A percentile compares a stretch with the other conserved stretches of the same genome.
These are phyloP conservation scores for Saturnispora hagleri DNA, from an alignment of 805 yeast genomes.

Conservation along the genomic window DNA sequence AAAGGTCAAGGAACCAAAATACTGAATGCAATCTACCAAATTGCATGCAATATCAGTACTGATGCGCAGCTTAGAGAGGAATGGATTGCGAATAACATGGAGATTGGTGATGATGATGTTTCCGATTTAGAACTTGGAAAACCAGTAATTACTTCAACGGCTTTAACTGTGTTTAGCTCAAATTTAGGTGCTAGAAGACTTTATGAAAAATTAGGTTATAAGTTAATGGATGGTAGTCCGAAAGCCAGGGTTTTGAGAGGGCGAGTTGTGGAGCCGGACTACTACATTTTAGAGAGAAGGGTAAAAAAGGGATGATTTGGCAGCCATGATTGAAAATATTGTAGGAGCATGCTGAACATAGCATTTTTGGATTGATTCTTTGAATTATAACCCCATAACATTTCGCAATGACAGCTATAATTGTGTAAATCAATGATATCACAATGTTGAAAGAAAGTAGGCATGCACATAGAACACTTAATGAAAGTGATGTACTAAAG, in stretches of 20 bases:
- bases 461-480: too few species aligned
- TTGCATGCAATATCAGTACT: slow-evolving; percentile 19
- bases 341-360: too few species aligned
- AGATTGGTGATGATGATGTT: slow-evolving; percentile 1
- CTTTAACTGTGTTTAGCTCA: slow-evolving; percentile 10
- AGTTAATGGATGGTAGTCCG: slow-evolving; percentile 6
- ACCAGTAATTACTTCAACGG: slow-evolving; percentile 5
- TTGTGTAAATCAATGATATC: too few species aligned
- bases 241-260: slow-evolving; percentile 4
- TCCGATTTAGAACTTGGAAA: background rate
- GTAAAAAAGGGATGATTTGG: background rate
- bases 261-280: slow-evolving; percentile 9
- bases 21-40: slow-evolving; percentile 29
- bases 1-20: slow-evolving; percentile 31
- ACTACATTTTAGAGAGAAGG: slow-evolving; percentile 11
- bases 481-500: too few species aligned
- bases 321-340: background rate
- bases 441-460: too few species aligned
- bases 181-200: slow-evolving; percentile 8
- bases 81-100: slow-evolving; percentile 6
- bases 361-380: too few species aligned
- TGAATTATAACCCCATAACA: too few species aligned
- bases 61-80: background rate
- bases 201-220: slow-evolving; percentile 5
- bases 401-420: too few species aligned